Base-by-base conservation (phyloP, 306 rosid species). In the Cicer cuneatum region DNA sequence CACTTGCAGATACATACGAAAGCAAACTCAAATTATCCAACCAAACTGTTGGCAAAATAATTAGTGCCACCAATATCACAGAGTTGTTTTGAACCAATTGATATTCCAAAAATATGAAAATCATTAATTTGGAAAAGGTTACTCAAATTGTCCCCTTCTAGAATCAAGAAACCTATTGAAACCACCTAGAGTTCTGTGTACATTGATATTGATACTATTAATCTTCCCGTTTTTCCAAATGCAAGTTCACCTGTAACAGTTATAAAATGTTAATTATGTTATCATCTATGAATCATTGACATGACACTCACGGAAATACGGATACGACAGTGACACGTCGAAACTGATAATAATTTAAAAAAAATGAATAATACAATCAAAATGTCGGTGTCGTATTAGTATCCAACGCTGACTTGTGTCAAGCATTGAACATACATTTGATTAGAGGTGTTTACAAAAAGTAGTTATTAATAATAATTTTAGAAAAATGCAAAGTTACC, bases 1-100 rank as follows among this genome's bases (percentile, higher is more conserved):
- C 97, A 74, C 94, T 91, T 2, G 96, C 96, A 8, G 96, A 93
- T 12, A 93, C 69, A 52, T 87, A 93, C 24, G 97, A 89, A n/a
- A 93, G 86, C n/a, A 93, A 67, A 77, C 86, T 91, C 73, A 93
- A 56, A 67, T 88, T 61, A n/a, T 91, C 92, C 38, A 91, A 74
- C 96, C 98, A 93, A 68, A 88, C 87, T 1, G 97, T 81, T 1
- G 98, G 97, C 81, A 84, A 59, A 49, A 93, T 85, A 10, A 87
- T 13, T 12, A 93, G 71, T 10, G 85, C 87, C 11, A 85, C 86
- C 14, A 88, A 24, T n/a, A 91, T 45, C 14, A 93, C 85, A 72
- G 42, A 74, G 66, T 7, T 82, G 84, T 29, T 72, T 76, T 2
- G 91, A 90, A 12, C 82, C 64, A 15, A 91, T 59, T 21, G 53